A percentile compares a stretch with the other conserved stretches of the same genome.
Conservation (phyloP, 495 filamentous ascomycete species). For the Neurospora sp. region DNA sequence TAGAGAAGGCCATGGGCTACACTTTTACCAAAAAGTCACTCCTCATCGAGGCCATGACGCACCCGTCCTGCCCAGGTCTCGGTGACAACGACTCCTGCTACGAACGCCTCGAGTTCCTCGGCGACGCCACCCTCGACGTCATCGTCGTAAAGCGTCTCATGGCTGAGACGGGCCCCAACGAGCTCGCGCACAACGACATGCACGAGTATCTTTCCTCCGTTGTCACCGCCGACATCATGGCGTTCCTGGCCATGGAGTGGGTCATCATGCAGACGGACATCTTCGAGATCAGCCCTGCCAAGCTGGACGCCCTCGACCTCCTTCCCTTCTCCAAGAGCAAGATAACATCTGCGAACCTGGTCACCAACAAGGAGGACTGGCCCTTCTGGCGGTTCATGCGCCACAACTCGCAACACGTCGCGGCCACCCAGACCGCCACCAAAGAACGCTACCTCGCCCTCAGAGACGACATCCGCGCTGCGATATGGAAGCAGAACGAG, state of each 20-base stretch:
- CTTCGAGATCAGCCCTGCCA: conserved; percentile 12
- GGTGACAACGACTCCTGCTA: conserved; percentile 48
- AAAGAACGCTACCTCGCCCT: conserved; percentile 39
- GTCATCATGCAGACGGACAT: conserved; percentile 19
- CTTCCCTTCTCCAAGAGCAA: conserved; percentile 3
- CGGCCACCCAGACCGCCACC: conserved; percentile 28
- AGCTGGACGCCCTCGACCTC: conserved; percentile 3
- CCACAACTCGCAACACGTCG: conserved; percentile 36
- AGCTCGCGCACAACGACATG: conserved; percentile 56
- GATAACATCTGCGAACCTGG: background rate
- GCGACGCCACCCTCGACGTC: conserved; percentile 78
- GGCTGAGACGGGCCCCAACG: conserved; percentile 12
- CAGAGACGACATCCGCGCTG: conserved; percentile 38
- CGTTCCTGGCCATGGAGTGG: conserved; percentile 64
- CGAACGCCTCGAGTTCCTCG: conserved; percentile 84
- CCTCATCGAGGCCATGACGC: conserved; percentile 78
- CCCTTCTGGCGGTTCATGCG: conserved; percentile 65
- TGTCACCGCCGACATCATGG: conserved; percentile 81
- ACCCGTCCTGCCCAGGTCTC: conserved; percentile 51
- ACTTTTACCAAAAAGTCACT: conserved; percentile 59
- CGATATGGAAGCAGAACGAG: conserved; percentile 28
- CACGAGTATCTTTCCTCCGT: conserved; percentile 63
- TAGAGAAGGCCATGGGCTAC: conserved; percentile 59
- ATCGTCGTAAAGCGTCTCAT: conserved; percentile 48
- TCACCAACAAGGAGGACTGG: conserved; percentile 14